Evolutionary conservation across 2,329 filamentous ascomycete genomes (phyloP), one percentile per base, ranked within the genome.

Genomic region (Fonsecaea nubica): DNA sequence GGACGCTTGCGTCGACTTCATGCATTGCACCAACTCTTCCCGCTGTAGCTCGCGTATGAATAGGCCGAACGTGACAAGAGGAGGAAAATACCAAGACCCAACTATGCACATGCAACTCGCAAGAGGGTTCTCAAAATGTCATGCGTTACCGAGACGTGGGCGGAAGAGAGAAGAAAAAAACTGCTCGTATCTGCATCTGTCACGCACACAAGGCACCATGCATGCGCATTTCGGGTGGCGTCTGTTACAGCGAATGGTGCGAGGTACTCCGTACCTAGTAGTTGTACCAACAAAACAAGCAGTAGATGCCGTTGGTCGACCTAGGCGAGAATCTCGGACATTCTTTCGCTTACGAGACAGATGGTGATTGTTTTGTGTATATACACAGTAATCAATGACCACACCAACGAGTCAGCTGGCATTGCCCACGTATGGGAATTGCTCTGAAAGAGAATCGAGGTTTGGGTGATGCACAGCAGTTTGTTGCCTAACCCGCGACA

Each of bases 41-140:
- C 45, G 4, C 33, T 54, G 25, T 7, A n/a, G 30, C 52, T 33
- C 52, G 30, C 52, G n/a, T 10, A 9, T 25, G 45, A 9, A 10
- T 9, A 50, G 40, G 40, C 25, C 7, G 8, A 50, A 25, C 18
- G 25, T 15, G 45, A 12, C 9, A 50, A 50, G 45, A 50, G n/a
- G 45, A 50, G 45, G 45, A 25, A 9, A 25, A 8, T 2, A 48
- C 42, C 42, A 48, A 25, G 21, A 48, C 25, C 42, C 7, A n/a
- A 21, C n/a, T 12, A 12, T 48, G 15, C 38, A 42, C 7, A 50
- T 48, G 45, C 58, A 61, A 9, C 13, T 61, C 58, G 58, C 58
- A 30, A 61, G 8, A 50, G 45, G 18, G 35, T 53, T 53, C 58
- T 54, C 45, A 21, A 54, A 61, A 61, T 53, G 58, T 52, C 58